A percentile compares a stretch with the other conserved stretches of the same genome.
phyloP scores from a whole-genome alignment of 257 asterid genomes.

The Euphrasia confusa region DNA sequence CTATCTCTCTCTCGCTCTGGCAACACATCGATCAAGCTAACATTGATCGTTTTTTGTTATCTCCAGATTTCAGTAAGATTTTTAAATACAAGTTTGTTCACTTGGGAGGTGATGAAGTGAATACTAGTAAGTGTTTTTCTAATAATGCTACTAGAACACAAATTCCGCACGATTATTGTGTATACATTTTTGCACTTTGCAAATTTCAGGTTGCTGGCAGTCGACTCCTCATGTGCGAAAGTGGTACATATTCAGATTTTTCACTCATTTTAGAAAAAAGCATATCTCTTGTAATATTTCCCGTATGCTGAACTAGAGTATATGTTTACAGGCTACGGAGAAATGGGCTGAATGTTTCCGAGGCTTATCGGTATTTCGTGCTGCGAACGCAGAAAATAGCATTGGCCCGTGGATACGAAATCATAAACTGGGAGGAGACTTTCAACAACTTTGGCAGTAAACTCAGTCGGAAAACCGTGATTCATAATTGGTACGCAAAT shows the following conservation, averaged over 20 bases:
- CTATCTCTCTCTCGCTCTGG: neutral
- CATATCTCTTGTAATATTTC: too few relatives aligned
- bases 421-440: conserved; percentile 98
- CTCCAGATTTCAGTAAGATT: conserved; percentile 86
- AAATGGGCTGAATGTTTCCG: conserved; percentile 34
- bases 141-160: too few relatives aligned
- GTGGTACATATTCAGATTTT: conserved; percentile 43
- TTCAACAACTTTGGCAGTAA: conserved; percentile 85
- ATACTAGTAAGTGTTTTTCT: conserved; percentile 49
- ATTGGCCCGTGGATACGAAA: conserved; percentile 79
- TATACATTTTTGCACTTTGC: neutral
- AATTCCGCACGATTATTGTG: neutral
- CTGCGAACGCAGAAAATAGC: conserved; percentile 84
- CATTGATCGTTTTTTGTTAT: neutral
- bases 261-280: too few relatives aligned
- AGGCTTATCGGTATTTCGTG: conserved; percentile 75
- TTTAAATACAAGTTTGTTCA: conserved; percentile 87
- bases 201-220: conserved; percentile 80
- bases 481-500: conserved; percentile 74
- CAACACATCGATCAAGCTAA: conserved; percentile 9
- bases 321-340: conserved; percentile 53
- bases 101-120: conserved; percentile 94
- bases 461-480: conserved; percentile 70
- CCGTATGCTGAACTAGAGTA: too few relatives aligned
- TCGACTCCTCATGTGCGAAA: conserved; percentile 56